Evolutionary conservation across 2,329 filamentous ascomycete species (phyloP).

Genomic region (Aciculosporium take): DNA sequence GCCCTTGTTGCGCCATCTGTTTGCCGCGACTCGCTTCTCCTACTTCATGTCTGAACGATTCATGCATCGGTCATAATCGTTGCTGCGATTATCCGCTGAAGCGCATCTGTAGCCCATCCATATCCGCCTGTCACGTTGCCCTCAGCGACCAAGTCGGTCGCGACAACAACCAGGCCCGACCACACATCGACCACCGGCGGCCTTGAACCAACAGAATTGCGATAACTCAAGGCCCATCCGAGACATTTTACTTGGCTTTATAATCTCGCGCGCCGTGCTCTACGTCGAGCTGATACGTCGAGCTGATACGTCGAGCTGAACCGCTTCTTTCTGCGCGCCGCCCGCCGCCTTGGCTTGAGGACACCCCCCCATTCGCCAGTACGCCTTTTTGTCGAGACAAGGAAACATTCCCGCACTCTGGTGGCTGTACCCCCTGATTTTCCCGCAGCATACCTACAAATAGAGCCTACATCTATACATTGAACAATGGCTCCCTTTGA

Average conservation of each 20-base stretch:
- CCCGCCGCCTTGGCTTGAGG: conserved; percentile 6
- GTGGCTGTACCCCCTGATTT: neutral
- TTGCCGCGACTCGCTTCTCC: neutral
- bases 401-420: neutral
- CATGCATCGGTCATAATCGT: neutral
- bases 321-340: neutral
- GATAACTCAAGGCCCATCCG: neutral
- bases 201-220: neutral
- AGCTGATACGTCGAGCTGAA: neutral
- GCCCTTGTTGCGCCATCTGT: neutral
- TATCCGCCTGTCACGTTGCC: no score
- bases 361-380: no score
- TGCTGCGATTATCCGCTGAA: neutral
- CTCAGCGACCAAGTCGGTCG: conserved; percentile 5
- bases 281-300: neutral
- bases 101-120: no score
- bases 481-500: conserved; percentile 30
- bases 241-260: conserved; percentile 2
- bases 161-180: conserved; percentile 3
- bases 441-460: conserved; percentile 8
- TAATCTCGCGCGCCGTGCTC: neutral
- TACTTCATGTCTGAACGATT: neutral
- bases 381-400: conserved; percentile 5
- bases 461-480: conserved; percentile 11
- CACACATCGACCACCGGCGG: neutral